A percentile compares a stretch with the other conserved stretches of the same genome.
These are phyloP conservation scores for Curvularia eragrostidis DNA, from an alignment of 2,329 filamentous ascomycete genomes.

Conservation along the genomic window DNA sequence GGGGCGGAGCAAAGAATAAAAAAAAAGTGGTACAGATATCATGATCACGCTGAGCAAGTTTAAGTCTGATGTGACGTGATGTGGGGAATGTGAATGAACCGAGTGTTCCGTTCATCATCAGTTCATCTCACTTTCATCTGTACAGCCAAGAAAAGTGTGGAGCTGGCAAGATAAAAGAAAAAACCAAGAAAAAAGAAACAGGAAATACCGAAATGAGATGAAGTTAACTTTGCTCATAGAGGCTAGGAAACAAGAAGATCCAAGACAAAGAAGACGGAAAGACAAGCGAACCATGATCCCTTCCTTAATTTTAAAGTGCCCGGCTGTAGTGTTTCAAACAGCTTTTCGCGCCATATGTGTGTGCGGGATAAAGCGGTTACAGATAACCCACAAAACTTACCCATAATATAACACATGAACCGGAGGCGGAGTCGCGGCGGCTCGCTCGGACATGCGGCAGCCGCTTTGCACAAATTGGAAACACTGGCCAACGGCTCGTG, in stretches of 20 bases:
- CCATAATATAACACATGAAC: not conserved
- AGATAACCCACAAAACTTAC: not conserved
- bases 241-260: not conserved
- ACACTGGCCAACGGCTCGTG: constrained; percentile 8
- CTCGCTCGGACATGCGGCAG: constrained; percentile 1
- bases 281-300: not conserved
- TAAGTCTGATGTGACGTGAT: not conserved
- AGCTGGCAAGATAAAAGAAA: not conserved
- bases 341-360: not conserved
- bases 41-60: not conserved
- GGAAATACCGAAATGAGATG: not conserved
- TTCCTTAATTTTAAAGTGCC: not conserved
- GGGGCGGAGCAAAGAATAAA: not conserved
- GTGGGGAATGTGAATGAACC: too few species aligned
- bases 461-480: not conserved
- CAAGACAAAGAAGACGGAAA: not conserved
- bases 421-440: not conserved
- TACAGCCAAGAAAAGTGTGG: not conserved
- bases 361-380: not conserved
- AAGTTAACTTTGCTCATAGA: not conserved
- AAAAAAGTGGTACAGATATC: not conserved
- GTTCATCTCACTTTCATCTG: not conserved
- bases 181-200: not conserved
- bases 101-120: too few species aligned
- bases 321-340: not conserved